Evolutionary conservation across 768 basidiomycete species (phyloP).

Genomic region (Fistulinella prunicolor): DNA sequence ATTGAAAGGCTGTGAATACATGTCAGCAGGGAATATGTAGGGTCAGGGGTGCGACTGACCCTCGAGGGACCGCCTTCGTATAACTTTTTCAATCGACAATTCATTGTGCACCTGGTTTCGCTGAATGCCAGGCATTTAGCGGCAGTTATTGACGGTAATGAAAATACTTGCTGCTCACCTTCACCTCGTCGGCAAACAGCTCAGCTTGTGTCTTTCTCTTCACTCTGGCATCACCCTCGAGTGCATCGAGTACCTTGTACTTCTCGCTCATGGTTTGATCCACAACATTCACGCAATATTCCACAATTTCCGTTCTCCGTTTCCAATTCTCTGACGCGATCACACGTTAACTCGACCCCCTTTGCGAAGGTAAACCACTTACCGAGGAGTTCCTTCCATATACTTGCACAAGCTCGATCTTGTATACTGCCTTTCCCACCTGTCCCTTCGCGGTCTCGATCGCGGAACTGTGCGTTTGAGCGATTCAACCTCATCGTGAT

Average conservation of each 20-base stretch:
- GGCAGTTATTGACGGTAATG: constrained; percentile 31
- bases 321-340: constrained; percentile 59
- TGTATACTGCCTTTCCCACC: constrained; percentile 52
- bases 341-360: constrained; percentile 18
- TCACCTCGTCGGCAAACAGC: constrained; percentile 65
- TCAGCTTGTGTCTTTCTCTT: constrained; percentile 53
- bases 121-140: constrained; percentile 39
- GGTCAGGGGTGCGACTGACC: constrained; percentile 43
- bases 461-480: constrained; percentile 70
- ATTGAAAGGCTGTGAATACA: constrained; percentile 58
- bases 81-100: constrained; percentile 66
- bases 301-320: constrained; percentile 66
- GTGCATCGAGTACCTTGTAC: constrained; percentile 41
- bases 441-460: constrained; percentile 56
- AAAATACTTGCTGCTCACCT: constrained; percentile 44
- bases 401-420: constrained; percentile 68
- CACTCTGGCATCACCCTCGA: constrained; percentile 41
- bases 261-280: constrained; percentile 63
- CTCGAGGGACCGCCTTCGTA: constrained; percentile 66
- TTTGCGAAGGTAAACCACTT: constrained; percentile 28
- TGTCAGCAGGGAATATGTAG: constrained; percentile 19
- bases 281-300: constrained; percentile 71
- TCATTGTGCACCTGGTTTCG: constrained; percentile 75
- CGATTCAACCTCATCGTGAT: constrained; percentile 81
- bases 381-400: constrained; percentile 83